Evolutionary conservation across 768 basidiomycete genomes (phyloP).

Genomic region (Cubamyces lactineus): DNA sequence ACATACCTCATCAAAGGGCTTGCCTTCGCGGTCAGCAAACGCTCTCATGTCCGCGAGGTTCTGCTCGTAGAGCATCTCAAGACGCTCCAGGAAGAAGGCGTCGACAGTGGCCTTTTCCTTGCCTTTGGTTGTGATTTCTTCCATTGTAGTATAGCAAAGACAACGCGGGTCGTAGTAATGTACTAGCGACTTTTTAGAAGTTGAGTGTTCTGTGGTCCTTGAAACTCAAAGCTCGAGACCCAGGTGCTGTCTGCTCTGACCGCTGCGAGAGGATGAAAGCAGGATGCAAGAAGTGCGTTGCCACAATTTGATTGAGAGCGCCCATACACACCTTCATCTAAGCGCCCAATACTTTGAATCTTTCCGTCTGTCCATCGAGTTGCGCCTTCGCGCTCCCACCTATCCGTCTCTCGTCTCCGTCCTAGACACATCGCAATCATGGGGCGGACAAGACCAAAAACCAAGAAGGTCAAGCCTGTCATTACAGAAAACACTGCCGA

Average conservation of each 20-base stretch:
- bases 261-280: conserved; percentile 2
- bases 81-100: conserved; percentile 62
- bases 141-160: conserved; percentile 12
- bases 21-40: conserved; percentile 62
- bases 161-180: too few species aligned
- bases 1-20: conserved; percentile 62
- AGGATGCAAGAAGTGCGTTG: conserved; percentile 7
- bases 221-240: not conserved
- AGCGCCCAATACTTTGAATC: conserved; percentile 19
- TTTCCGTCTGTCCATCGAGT: not conserved
- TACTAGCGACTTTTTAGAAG: not conserved
- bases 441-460: conserved; percentile 39
- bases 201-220: not conserved
- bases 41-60: conserved; percentile 56
- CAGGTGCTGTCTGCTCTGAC: not conserved
- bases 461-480: conserved; percentile 31
- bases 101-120: conserved; percentile 42
- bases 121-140: conserved; percentile 15
- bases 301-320: conserved; percentile 12
- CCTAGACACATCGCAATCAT: conserved; percentile 22
- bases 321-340: conserved; percentile 15
- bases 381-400: not conserved
- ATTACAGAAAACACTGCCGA: conserved; percentile 27
- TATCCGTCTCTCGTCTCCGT: not conserved
- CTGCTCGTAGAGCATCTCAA: conserved; percentile 66